A percentile compares a stretch with the other conserved stretches of the same genome.
phyloP scores from a whole-genome alignment of 2,329 filamentous ascomycete genomes.

The Arthrobotrys pseudoclavata region DNA sequence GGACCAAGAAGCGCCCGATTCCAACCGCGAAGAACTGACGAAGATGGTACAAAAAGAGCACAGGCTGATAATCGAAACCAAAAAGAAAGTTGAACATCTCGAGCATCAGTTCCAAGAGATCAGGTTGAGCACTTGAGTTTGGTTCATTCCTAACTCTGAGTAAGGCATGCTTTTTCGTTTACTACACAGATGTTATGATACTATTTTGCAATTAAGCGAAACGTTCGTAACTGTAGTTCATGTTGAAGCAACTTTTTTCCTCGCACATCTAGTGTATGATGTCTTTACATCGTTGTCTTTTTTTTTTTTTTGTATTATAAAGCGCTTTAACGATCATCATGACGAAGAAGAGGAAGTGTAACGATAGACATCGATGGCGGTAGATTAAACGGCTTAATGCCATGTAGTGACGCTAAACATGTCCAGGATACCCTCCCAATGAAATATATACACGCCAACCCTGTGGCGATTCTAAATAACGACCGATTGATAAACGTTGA shows the following conservation, averaged over 20 bases:
- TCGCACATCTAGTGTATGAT: too few relatives aligned
- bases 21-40: conserved; percentile 44
- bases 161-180: neutral
- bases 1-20: conserved; percentile 42
- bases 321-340: conserved; percentile 4
- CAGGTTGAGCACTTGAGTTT: conserved; percentile 31
- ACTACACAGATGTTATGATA: conserved; percentile 2
- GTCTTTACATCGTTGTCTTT: neutral
- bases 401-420: neutral
- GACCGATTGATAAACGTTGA: neutral
- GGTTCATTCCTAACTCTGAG: neutral
- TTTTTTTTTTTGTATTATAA: conserved; percentile 4
- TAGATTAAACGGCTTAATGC: neutral
- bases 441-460: conserved; percentile 10
- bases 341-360: neutral
- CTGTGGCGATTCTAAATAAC: neutral
- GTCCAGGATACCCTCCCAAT: neutral
- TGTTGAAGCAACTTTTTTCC: neutral
- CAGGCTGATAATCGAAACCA: conserved; percentile 41
- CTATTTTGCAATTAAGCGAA: conserved; percentile 10
- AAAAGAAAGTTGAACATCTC: conserved; percentile 49
- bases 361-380: neutral
- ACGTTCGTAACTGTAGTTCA: neutral
- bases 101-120: conserved; percentile 54
- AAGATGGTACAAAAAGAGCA: conserved; percentile 59